Evolutionary conservation across 768 basidiomycete genomes (phyloP), one percentile per base, ranked within the genome.

Genomic region (Mycena indigotica): DNA sequence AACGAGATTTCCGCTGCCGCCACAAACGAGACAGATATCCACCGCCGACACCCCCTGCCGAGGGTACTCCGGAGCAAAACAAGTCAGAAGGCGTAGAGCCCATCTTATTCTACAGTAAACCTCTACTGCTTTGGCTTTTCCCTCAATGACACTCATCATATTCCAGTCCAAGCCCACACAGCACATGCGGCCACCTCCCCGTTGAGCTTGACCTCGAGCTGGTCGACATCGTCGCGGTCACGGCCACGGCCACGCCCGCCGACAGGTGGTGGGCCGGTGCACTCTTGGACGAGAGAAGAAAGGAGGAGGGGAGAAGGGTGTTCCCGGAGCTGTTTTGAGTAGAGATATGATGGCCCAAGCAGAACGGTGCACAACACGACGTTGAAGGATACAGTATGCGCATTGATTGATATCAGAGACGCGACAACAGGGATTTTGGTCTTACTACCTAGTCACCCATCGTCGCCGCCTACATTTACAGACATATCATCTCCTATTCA

Each of bases 181-280:
- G 93, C 95, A 71, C 95, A 95, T 65, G 74, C 74, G 0, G 93
- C 91, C 6, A 86, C 88, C 17, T 91, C 89, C 60, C 86, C 88
- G 1, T 95, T 67, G 96, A 98, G 75, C 97, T 98, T 70, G 91
- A 95, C 70, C 98, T 98, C 85, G 92, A 95, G 68, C 78, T 86
- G 16, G 93, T 90, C 1, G 96, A 98, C 71, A 91, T 97, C 59
- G 97, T 98, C 61, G 95, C 95, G 2, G 95, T 98, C 16, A 95
- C 92, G 0, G 82, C n/a, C n/a, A n/a, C n/a, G n/a, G n/a, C 87
- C 28, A 96, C 94, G 3, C 94, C 94, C 3, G 93, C 95, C 65
- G 95, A 97, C 65, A 95, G 96, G 1, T 98, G 96, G 96, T 98
- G 95, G 96, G 90, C 86, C 56, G 96, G 96, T 21, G 88, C 90